Evolutionary conservation across 2,329 filamentous ascomycete species (phyloP).

Genomic region (Diaporthe aspalathi): DNA sequence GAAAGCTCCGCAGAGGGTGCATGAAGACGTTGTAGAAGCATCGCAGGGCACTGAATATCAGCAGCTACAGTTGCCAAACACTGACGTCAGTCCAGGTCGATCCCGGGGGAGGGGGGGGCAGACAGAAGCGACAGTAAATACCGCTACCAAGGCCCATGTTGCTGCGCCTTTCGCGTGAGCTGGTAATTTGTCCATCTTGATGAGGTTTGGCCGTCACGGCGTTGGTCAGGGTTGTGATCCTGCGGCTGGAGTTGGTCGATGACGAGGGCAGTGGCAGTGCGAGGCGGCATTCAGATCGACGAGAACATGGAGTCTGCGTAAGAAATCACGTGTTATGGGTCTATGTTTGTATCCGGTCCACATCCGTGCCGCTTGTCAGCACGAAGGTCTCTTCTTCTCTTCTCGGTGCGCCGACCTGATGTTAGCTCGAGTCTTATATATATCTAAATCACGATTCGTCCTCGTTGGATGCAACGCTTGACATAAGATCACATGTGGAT

Average conservation of each 20-base stretch:
- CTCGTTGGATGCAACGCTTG: not conserved
- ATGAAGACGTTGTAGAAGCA: constrained; percentile 38
- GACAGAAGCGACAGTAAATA: not conserved
- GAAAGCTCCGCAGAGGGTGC: constrained; percentile 36
- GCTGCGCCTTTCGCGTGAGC: not conserved
- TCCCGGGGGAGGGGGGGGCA: too few species aligned
- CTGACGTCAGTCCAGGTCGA: not conserved
- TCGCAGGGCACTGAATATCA: not conserved
- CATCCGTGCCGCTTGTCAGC: not conserved
- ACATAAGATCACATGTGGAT: not conserved
- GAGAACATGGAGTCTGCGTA: not conserved
- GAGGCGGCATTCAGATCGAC: not conserved
- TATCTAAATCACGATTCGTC: not conserved
- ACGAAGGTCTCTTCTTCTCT: not conserved
- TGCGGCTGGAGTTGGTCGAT: not conserved
- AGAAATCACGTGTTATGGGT: not conserved
- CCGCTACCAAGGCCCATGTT: constrained; percentile 29
- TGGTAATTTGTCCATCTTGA: constrained; percentile 9
- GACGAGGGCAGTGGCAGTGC: not conserved
- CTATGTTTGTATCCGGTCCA: not conserved
- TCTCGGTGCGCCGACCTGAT: not conserved
- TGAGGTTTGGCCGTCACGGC: not conserved
- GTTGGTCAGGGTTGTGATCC: not conserved
- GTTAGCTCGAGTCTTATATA: not conserved
- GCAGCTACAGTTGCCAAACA: not conserved